Base-by-base conservation (phyloP, 352 stramenopile species). In the Pseudoperonospora humuli region DNA sequence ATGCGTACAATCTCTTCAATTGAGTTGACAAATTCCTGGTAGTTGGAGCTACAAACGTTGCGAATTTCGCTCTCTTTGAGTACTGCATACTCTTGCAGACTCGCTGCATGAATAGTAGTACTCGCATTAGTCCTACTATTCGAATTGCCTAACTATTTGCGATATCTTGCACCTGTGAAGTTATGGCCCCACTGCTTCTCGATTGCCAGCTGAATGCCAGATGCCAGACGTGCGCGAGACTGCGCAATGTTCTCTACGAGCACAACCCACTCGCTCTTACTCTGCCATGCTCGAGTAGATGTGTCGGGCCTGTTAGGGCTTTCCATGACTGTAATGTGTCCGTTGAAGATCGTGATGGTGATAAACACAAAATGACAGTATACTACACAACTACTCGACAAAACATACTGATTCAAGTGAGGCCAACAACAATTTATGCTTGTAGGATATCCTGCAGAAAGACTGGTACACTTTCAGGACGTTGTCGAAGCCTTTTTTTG, bases 1-100 rank as follows among this genome's bases (percentile, higher is more conserved):
- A 90, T 86, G 48, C 68, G 68, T 27, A 87, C 73, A 52, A 87
- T 82, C 41, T 90, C 77, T 42, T 90, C 77, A 50, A 90, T 86
- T 18, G 77, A 86, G 31, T 86, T 67, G 25, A 86, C 75, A 37
- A 87, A 86, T 36, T 90, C 75, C 42, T 81, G 70, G 51, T 87
- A 81, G 39, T 90, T 85, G 18, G 75, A 63, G 45, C 69, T 80
- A 57, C 77, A 90, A 14, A 87, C 77, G n/a, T 64, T 54, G 19
- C 77, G 75, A 37, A 90, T 86, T 45, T 87, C 75, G 14, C 61
- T 74, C 40, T 87, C 77, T 37, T 90, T 90, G 5, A 57, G 44
- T 13, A 43, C 53, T 2, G 75, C 71, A 48, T 81, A 81, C 39
- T 67, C 58, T 29, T 80, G 70, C 10, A 90, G 54, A 52, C 62